Percentiles rank a stretch among this genome's conserved stretches.
phyloP scores from a whole-genome alignment of 2,329 filamentous ascomycete species.

The Aspergillus arachidicola region DNA sequence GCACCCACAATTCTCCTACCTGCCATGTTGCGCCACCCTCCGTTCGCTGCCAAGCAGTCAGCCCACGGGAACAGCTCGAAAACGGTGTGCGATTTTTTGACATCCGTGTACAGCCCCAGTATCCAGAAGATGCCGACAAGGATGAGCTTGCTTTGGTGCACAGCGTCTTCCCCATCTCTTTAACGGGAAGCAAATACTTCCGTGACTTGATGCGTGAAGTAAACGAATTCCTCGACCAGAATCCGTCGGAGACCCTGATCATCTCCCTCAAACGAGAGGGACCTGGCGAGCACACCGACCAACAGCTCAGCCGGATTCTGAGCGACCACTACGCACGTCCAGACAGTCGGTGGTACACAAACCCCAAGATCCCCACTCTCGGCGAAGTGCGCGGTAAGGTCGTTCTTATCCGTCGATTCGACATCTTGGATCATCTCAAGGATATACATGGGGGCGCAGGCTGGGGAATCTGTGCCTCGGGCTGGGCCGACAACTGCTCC shows the following conservation, averaged over 20 bases:
- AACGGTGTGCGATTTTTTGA: slow-evolving; percentile 96
- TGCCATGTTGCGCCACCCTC: slow-evolving; percentile 83
- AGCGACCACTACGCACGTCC: slow-evolving; percentile 66
- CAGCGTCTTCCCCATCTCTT: slow-evolving; percentile 81
- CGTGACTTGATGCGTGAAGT: slow-evolving; percentile 70
- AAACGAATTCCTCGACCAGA: slow-evolving; percentile 72
- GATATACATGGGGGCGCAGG: slow-evolving; percentile 52
- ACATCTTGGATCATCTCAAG: slow-evolving; percentile 55
- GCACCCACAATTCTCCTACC: slow-evolving; percentile 93
- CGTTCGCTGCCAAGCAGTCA: slow-evolving; percentile 87
- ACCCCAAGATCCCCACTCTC: slow-evolving; percentile 74
- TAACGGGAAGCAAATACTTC: slow-evolving; percentile 81
- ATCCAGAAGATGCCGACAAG: slow-evolving; percentile 58
- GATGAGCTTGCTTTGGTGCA: slow-evolving; percentile 82
- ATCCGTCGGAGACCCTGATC: slow-evolving; percentile 81
- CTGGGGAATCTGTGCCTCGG: slow-evolving; percentile 61
- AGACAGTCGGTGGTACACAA: slow-evolving; percentile 73
- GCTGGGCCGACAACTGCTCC: slow-evolving; percentile 87
- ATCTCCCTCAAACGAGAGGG: slow-evolving; percentile 92
- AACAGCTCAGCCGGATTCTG: slow-evolving; percentile 74
- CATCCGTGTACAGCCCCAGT: slow-evolving; percentile 73
- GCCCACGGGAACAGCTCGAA: slow-evolving; percentile 73
- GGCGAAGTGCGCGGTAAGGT: slow-evolving; percentile 80
- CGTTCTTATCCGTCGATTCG: slow-evolving; percentile 81
- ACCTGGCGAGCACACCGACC: slow-evolving; percentile 75